A percentile compares a stretch with the other conserved stretches of the same genome.
Evolutionary conservation across 2,329 filamentous ascomycete genomes (phyloP).

Genomic region (Pseudofabraea citricarpa): DNA sequence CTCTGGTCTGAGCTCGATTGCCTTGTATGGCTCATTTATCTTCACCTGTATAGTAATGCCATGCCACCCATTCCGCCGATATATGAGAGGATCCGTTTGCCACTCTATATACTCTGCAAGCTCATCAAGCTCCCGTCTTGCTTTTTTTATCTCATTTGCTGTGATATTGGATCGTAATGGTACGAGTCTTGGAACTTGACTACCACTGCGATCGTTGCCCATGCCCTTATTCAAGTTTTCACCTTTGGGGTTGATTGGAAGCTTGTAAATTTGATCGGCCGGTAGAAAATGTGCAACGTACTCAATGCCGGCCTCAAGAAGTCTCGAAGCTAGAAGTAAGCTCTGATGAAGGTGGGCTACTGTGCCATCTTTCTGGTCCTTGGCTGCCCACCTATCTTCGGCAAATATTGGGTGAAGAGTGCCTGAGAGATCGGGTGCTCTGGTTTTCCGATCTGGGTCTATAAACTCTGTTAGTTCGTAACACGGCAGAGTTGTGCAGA

Average conservation of each 20-base stretch:
- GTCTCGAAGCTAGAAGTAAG: conserved; percentile 19
- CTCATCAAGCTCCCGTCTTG: not conserved
- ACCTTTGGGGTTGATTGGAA: not conserved
- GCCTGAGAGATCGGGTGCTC: conserved; percentile 6
- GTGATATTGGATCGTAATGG: not conserved
- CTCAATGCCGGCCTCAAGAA: conserved; percentile 16
- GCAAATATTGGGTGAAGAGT: conserved; percentile 12
- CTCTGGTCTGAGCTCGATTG: too few relatives aligned
- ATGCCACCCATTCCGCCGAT: not conserved
- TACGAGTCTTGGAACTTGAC: not conserved
- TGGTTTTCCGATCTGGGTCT: too few relatives aligned
- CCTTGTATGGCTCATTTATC: too few relatives aligned
- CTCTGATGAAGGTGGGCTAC: conserved; percentile 17
- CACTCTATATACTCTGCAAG: not conserved
- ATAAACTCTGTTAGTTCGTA: too few relatives aligned
- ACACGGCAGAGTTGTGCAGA: too few relatives aligned
- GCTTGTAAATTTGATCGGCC: not conserved
- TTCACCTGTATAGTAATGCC: not conserved
- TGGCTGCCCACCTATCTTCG: conserved; percentile 14
- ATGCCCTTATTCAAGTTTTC: not conserved
- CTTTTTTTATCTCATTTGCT: not conserved
- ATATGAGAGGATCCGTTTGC: not conserved
- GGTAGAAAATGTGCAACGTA: conserved; percentile 20
- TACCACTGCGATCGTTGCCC: not conserved
- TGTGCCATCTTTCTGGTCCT: conserved; percentile 7